phyloP scores from a whole-genome alignment of 495 filamentous ascomycete genomes.

The Penicillium ucsense region DNA sequence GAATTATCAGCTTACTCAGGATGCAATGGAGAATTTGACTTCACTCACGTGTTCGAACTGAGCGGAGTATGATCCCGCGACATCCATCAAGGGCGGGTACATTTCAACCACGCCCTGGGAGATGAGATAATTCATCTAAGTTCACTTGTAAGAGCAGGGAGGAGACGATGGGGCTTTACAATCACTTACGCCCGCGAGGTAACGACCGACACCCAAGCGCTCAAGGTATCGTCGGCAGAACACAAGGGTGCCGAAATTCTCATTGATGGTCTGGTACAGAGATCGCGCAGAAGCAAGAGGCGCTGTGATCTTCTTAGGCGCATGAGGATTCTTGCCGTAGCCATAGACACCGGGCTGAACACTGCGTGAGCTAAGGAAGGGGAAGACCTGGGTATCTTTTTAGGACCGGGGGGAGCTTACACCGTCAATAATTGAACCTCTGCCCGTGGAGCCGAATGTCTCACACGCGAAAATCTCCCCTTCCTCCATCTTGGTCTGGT shows the following conservation, averaged over 20 bases:
- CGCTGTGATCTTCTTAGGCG: constrained; percentile 37
- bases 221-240: constrained; percentile 57
- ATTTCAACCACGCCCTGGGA: constrained; percentile 43
- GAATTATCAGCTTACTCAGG: too few relatives aligned
- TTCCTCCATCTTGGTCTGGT: constrained; percentile 57
- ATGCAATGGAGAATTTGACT: too few relatives aligned
- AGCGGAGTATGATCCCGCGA: constrained; percentile 47
- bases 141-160: not conserved
- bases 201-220: constrained; percentile 50
- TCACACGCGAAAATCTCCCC: constrained; percentile 58
- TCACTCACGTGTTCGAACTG: constrained; percentile 52
- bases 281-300: constrained; percentile 47
- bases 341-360: constrained; percentile 26
- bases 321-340: constrained; percentile 45
- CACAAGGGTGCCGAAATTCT: constrained; percentile 54
- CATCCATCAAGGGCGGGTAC: constrained; percentile 45
- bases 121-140: constrained; percentile 42
- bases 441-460: constrained; percentile 54
- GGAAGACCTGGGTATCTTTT: too few relatives aligned
- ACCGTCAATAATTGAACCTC: constrained; percentile 35
- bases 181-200: constrained; percentile 45
- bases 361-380: not conserved
- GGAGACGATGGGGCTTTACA: not conserved
- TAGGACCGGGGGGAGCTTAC: constrained; percentile 15
- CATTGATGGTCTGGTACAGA: constrained; percentile 49